Base-by-base conservation (phyloP, 257 asterid species). In the Gynochthodes officinalis region DNA sequence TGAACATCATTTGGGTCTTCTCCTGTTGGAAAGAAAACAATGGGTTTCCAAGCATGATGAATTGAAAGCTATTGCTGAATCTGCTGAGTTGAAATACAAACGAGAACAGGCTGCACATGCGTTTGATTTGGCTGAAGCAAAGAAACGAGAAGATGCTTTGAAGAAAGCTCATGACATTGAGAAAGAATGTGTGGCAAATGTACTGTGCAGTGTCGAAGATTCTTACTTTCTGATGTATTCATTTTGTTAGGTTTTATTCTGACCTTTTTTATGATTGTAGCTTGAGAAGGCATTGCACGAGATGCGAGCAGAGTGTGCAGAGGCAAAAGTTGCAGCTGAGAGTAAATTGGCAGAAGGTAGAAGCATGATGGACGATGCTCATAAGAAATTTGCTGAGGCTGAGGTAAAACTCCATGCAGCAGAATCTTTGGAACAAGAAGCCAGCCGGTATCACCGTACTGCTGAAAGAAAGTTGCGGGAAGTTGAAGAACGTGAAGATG, bases 1-100 rank as follows among this genome's bases (percentile, higher is more conserved):
- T 80, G 98, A 95, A 71, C 89, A 95, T 83, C 99, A 92, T 44
- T 92, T 95, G 99, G 99, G 99, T 15, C 89, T 95, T 81, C 91
- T 92, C 70, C 80, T 95, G 75, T 37, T 95, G 89, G 99, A 92
- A 77, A 89, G 78, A 60, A 95, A 92, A 74, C 90, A 92, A 11
- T 92, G 97, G 97, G 80, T 79, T 77, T 82, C 96, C 53, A 88
- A 88, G 81, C 82, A 83, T 35, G 97, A 89, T 63, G 91, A 92
- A 78, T 81, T 89, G 58, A 84, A 82, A 78, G 82, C 91, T 67
- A 64, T 73, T 9, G 88, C 91, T 15, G 97, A 85, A 71, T 76
- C 94, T 8, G 87, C 96, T 57, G 96, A 90, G 79, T 80, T 86
- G 70, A 85, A 84, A 73, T 75, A 62, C 62, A 95, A 78, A 80